Evolutionary conservation across 495 filamentous ascomycete species (phyloP).

Genomic region (Neurospora sp.): DNA sequence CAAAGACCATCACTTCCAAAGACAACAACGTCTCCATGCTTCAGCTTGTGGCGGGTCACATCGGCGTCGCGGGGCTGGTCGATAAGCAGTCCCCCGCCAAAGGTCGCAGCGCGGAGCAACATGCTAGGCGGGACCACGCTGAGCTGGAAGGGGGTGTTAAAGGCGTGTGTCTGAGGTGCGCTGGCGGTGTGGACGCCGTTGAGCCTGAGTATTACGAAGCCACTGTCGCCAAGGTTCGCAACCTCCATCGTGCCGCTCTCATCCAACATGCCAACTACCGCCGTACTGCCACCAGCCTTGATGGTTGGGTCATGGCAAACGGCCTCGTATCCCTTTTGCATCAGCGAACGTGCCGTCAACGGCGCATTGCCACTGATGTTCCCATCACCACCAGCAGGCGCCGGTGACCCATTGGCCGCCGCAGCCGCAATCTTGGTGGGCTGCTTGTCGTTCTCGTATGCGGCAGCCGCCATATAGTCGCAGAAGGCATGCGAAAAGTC

Average conservation of each 20-base stretch:
- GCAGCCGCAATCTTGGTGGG: not conserved
- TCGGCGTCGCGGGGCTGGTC: conserved; percentile 81
- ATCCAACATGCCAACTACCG: conserved; percentile 65
- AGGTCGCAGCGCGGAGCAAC: conserved; percentile 62
- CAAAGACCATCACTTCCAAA: conserved; percentile 93
- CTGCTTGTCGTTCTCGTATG: conserved; percentile 38
- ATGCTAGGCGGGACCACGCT: conserved; percentile 76
- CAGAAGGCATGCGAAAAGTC: conserved; percentile 95
- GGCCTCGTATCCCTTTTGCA: conserved; percentile 72
- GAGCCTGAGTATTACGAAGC: conserved; percentile 73
- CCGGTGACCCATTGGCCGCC: conserved; percentile 10
- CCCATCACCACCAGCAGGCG: not conserved
- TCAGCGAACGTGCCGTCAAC: conserved; percentile 57
- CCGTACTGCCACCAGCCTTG: conserved; percentile 79
- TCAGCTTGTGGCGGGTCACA: conserved; percentile 60
- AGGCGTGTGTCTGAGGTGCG: conserved; percentile 84
- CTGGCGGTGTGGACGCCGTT: conserved; percentile 78
- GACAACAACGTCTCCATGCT: conserved; percentile 83
- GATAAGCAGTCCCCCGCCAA: conserved; percentile 68
- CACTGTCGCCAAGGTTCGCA: conserved; percentile 97
- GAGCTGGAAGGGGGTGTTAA: conserved; percentile 95
- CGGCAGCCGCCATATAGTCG: conserved; percentile 73
- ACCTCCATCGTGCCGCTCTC: conserved; percentile 66
- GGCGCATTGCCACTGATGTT: not conserved
- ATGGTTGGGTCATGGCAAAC: conserved; percentile 65